Evolutionary conservation across 2,329 filamentous ascomycete genomes (phyloP), one percentile per base, ranked within the genome.

Genomic region (Hirsutella rhossiliensis): DNA sequence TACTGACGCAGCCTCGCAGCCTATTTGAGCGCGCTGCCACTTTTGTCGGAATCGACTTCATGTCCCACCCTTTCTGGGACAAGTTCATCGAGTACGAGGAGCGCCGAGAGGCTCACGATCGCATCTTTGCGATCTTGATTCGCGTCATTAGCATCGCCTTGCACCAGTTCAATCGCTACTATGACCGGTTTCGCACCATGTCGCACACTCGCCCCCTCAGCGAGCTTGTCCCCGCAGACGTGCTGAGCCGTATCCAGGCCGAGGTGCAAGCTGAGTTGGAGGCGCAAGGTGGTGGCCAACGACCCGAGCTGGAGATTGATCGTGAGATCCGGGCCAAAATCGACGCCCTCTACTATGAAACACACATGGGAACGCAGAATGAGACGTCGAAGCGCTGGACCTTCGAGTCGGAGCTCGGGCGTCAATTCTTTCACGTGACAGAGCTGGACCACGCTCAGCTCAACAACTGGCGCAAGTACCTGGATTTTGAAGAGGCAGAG

Each of bases 11-110:
- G n/a, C 15, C 12, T n/a, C 41, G 36, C 61, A 98, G 92, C 54
- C 76, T 97, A 9, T 97, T 97, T 59, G 90, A 98, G 62, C 85
- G 92, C 52, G 92, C 84, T 49, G 85, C 87, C 27, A 75, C 76
- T 28, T 82, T 78, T 55, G 88, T 95, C 36, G 92, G 92, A 15
- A 75, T 97, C 17, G 92, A 98, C 64, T 98, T 95, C 59, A 73
- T 95, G 28, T 84, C 89, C 2, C 88, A 96, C 60, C 88, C 88
- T 1, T 96, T 98, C 67, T 98, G 92, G 92, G 92, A 98, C 64
- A 97, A 95, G 66, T 98, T 95, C 58, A 79, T 98, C 50, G 92
- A 97, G 60, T 97, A 94, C 56, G 92, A 97, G 61, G 89, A 96
- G 61, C 84, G 89, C 2, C 73, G 90, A 48, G 88, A 95, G 56